A percentile compares a stretch with the other conserved stretches of the same genome.
Conservation (phyloP, 2,329 filamentous ascomycete genomes). For the Alternaria novae-zelandiae region DNA sequence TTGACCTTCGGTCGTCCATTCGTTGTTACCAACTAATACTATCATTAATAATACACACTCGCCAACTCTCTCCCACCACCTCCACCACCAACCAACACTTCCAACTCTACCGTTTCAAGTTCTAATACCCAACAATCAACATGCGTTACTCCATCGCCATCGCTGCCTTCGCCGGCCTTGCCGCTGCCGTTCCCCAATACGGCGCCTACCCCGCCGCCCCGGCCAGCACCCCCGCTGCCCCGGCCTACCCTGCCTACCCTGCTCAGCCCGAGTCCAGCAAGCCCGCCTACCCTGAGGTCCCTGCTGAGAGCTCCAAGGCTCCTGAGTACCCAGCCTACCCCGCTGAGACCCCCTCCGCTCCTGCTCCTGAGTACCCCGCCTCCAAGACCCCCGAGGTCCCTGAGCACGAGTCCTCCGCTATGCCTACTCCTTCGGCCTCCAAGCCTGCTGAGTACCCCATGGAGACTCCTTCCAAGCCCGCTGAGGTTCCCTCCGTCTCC, state of each 20-base stretch:
- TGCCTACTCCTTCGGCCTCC: conserved; percentile 3
- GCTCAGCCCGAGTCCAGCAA: conserved; percentile 7
- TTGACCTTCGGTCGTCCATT: conserved; percentile 53
- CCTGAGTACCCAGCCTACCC: conserved; percentile 17
- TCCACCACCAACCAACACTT: conserved; percentile 11
- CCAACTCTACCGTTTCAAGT: conserved; percentile 32
- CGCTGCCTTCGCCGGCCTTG: conserved; percentile 42
- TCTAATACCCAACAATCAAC: conserved; percentile 45
- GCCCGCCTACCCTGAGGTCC: conserved; percentile 10
- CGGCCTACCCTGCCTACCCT: conserved; percentile 21
- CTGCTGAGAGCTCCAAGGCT: conserved; percentile 1
- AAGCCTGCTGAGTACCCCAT: conserved; percentile 3
- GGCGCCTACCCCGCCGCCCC: conserved; percentile 19
- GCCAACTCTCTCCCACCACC: conserved; percentile 23
- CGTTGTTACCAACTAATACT: conserved; percentile 50
- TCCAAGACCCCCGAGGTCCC: conserved; percentile 18
- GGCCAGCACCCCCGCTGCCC: conserved; percentile 19
- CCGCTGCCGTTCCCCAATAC: conserved; percentile 40
- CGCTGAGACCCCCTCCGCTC: not conserved
- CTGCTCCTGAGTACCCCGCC: conserved; percentile 8
- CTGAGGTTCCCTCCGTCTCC: conserved; percentile 5
- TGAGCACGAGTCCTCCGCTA: conserved; percentile 9
- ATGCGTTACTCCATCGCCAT: conserved; percentile 48
- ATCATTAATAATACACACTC: conserved; percentile 46
- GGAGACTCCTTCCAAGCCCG: conserved; percentile 7